Conservation (phyloP, 2,329 filamentous ascomycete species). For the Fusarium papillatum region DNA sequence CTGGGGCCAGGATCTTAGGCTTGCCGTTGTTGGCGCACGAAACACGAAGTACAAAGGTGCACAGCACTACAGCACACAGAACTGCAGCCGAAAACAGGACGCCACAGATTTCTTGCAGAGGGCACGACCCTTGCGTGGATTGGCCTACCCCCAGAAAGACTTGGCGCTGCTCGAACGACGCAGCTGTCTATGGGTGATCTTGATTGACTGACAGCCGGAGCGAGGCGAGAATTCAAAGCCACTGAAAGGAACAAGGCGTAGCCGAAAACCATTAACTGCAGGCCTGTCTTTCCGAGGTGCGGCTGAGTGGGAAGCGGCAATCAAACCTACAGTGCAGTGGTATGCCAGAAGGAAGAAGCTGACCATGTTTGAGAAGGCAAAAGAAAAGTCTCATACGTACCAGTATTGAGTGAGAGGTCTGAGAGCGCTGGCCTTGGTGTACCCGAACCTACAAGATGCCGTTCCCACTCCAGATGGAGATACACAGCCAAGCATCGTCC, state of each 20-base stretch:
- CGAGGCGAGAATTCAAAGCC: not conserved
- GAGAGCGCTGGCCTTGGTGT: not conserved
- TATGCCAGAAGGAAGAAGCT: not conserved
- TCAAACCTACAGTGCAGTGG: not conserved
- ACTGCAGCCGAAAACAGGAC: constrained; percentile 24
- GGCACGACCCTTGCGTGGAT: constrained; percentile 26
- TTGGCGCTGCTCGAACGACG: constrained; percentile 15
- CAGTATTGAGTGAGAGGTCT: constrained; percentile 6
- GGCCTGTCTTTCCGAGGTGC: not conserved
- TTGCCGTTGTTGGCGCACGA: constrained; percentile 24
- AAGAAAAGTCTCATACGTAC: constrained; percentile 25
- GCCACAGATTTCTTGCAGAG: constrained; percentile 30
- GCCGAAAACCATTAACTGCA: not conserved
- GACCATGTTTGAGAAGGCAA: not conserved
- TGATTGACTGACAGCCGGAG: not conserved
- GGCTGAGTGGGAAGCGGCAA: not conserved
- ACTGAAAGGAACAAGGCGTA: not conserved
- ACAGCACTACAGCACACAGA: constrained; percentile 23
- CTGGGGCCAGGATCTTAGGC: constrained; percentile 22
- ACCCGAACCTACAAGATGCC: constrained; percentile 1
- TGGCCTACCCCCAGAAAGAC: constrained; percentile 4
- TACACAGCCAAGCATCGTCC: not conserved
- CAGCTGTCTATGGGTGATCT: constrained; percentile 9
- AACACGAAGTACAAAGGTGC: constrained; percentile 21
- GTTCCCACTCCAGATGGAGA: not conserved